Conservation (phyloP, 192 early-diverging fungal species). For the Coemansia asiatica region DNA sequence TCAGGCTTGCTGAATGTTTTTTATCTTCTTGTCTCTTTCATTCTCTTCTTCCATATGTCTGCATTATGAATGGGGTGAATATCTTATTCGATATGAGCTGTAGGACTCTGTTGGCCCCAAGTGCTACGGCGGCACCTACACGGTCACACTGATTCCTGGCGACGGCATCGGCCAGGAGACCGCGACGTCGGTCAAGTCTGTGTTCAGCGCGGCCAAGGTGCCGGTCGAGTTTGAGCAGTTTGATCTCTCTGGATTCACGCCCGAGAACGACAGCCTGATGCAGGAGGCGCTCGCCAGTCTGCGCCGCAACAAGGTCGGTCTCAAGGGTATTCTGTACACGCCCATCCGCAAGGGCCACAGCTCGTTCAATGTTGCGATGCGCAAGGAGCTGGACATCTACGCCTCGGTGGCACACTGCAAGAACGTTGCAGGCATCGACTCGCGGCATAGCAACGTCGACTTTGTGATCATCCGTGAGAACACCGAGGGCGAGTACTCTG, state of each 20-base stretch:
- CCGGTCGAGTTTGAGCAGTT: conserved; percentile 98
- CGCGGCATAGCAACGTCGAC: conserved; percentile 92
- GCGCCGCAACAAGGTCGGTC: conserved; percentile 91
- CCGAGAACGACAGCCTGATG: conserved; percentile 76
- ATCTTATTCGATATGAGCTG: conserved; percentile 6
- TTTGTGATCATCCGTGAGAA: conserved; percentile 99
- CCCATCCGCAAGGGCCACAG: conserved; percentile 87
- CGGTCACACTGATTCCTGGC: conserved; percentile 96
- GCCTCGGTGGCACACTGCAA: conserved; percentile 90
- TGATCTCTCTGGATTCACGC: conserved; percentile 90
- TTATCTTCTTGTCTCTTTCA: too few species aligned
- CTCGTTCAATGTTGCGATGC: conserved; percentile 94
- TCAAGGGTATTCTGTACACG: conserved; percentile 93
- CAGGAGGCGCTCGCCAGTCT: conserved; percentile 90
- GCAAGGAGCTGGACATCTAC: conserved; percentile 98
- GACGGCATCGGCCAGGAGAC: conserved; percentile 98
- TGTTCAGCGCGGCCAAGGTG: conserved; percentile 90
- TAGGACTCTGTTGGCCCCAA: conserved; percentile 55
- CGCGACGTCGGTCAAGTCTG: conserved; percentile 84
- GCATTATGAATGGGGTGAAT: too few species aligned
- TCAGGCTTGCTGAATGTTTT: not conserved
- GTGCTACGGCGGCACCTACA: conserved; percentile 90
- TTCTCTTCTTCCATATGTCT: too few species aligned
- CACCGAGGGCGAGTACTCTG: conserved; percentile 99
- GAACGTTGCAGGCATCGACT: conserved; percentile 83